Evolutionary conservation across 1,284 basidiomycete species (phyloP).

Genomic region (Meira miltonrushii): DNA sequence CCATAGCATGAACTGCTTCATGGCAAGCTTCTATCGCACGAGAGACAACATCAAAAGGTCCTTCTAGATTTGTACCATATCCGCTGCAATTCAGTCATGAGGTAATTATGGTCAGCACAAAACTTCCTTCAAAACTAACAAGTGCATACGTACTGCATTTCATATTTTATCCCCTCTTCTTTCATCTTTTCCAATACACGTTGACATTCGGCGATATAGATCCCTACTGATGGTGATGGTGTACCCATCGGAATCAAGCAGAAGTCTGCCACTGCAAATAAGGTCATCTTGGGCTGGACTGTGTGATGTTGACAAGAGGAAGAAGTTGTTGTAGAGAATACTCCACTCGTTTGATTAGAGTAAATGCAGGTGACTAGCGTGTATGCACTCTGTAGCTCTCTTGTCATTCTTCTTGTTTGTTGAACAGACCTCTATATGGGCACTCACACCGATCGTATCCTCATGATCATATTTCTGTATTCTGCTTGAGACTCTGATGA

Average conservation of each 20-base stretch:
- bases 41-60: conserved; percentile 37
- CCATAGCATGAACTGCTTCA: conserved; percentile 45
- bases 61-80: conserved; percentile 51
- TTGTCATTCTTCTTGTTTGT: no score
- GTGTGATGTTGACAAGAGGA: not conserved
- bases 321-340: not conserved
- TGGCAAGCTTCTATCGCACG: conserved; percentile 46
- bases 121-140: not conserved
- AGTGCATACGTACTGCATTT: conserved; percentile 18
- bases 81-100: conserved; percentile 21
- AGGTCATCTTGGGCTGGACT: conserved; percentile 1
- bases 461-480: no score
- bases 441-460: no score
- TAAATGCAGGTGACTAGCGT: no score
- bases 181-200: conserved; percentile 36
- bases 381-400: no score
- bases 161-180: conserved; percentile 42
- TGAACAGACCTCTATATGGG: no score
- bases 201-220: conserved; percentile 50
- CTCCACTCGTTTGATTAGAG: no score
- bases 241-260: conserved; percentile 48
- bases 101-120: not conserved
- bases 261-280: conserved; percentile 13
- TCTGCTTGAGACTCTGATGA: no score
- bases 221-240: conserved; percentile 43